phyloP scores from a whole-genome alignment of 495 filamentous ascomycete genomes.

The Articulospora tetracladia region DNA sequence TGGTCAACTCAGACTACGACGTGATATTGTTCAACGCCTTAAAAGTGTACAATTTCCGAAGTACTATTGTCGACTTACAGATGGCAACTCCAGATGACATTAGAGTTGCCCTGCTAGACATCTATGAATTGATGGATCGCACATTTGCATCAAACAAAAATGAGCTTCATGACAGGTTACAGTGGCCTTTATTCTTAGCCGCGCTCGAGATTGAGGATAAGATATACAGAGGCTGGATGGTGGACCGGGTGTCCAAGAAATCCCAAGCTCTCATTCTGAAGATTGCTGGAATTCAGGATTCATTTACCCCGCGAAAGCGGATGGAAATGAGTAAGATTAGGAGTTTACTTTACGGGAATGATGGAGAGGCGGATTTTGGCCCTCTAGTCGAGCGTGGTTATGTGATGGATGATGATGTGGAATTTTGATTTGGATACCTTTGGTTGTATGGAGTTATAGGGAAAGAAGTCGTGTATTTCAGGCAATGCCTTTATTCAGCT shows the following conservation, averaged over 20 bases:
- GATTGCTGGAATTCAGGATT: not conserved
- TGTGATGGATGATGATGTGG: no score
- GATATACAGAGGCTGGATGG: conserved; percentile 2
- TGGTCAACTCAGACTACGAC: conserved; percentile 46
- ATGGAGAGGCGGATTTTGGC: not conserved
- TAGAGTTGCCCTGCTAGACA: not conserved
- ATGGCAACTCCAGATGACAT: conserved; percentile 11
- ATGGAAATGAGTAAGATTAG: conserved; percentile 1
- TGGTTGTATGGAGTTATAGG: no score
- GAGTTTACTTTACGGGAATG: not conserved
- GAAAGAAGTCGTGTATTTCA: no score
- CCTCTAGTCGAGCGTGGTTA: no score
- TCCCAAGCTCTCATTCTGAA: not conserved
- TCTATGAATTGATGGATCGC: not conserved
- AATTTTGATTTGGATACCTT: not conserved
- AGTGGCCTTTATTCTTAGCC: conserved; percentile 13
- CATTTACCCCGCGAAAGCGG: not conserved
- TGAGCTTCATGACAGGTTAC: conserved; percentile 11
- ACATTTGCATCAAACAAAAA: conserved; percentile 12
- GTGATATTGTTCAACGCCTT: conserved; percentile 42
- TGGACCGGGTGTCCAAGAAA: not conserved
- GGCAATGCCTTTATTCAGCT: no score
- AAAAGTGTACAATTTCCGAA: conserved; percentile 39
- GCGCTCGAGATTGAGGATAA: conserved; percentile 8
- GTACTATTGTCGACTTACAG: conserved; percentile 31